Evolutionary conservation across 176 grass and related monocot genomes (phyloP).

Genomic region (Oryza coarctata): DNA sequence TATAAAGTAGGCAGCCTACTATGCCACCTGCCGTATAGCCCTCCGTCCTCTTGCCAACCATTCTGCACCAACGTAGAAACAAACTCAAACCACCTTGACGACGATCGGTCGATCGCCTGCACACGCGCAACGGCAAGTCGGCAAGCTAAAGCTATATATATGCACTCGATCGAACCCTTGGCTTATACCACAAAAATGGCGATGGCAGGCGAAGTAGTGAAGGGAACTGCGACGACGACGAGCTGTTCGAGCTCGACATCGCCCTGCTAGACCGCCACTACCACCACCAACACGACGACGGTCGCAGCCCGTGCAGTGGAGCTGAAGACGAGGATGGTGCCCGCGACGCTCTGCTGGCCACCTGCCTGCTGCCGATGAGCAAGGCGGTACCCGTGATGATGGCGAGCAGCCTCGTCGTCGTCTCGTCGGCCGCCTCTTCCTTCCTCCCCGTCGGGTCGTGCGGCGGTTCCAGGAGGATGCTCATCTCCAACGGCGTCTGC

Average conservation of each 20-base stretch:
- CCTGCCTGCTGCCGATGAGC: constrained; percentile 56
- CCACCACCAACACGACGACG: too few species aligned
- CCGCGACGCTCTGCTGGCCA: constrained; percentile 32
- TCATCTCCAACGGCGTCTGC: not conserved
- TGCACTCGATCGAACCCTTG: too few species aligned
- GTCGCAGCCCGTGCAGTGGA: not conserved
- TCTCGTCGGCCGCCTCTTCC: not conserved
- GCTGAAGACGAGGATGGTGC: not conserved
- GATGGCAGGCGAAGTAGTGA: too few species aligned
- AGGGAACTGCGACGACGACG: constrained; percentile 28
- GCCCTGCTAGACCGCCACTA: not conserved
- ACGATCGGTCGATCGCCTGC: too few species aligned
- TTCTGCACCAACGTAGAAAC: not conserved
- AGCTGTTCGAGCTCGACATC: constrained; percentile 48
- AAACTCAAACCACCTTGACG: not conserved
- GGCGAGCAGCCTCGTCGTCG: not conserved
- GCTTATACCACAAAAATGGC: too few species aligned
- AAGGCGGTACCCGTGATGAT: constrained; percentile 39
- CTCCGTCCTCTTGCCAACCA: too few species aligned
- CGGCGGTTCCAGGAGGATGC: not conserved
- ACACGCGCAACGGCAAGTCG: too few species aligned
- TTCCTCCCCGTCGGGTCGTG: not conserved
- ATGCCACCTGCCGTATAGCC: too few species aligned
- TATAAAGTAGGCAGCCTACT: too few species aligned
- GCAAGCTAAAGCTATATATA: too few species aligned